Evolutionary conservation across 106 monocot species (phyloP).

Genomic region (Dendrobium catenatum): DNA sequence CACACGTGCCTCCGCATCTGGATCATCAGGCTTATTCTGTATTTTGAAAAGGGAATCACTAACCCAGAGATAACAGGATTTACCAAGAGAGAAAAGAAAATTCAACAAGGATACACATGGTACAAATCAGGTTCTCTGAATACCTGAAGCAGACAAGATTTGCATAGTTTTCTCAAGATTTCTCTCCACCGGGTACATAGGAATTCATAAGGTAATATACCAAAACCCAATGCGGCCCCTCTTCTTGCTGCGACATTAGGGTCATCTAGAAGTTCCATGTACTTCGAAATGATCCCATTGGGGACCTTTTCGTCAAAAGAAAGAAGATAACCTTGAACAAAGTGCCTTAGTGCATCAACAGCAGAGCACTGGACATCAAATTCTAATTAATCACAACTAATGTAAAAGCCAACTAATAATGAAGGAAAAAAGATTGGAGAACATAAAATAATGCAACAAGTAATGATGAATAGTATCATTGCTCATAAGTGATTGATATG

Average conservation of each 20-base stretch:
- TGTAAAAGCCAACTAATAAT: not conserved
- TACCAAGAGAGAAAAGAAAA: not conserved
- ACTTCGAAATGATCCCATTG: constrained; percentile 39
- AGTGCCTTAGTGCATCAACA: constrained; percentile 78
- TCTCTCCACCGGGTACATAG: constrained; percentile 46
- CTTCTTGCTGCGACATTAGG: constrained; percentile 96
- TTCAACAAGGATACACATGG: not conserved
- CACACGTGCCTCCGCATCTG: constrained; percentile 90
- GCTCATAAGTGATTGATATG: not conserved
- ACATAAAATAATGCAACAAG: not conserved
- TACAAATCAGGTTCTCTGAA: not conserved
- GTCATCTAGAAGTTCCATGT: constrained; percentile 71
- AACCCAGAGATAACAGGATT: not conserved
- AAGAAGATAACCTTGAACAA: constrained; percentile 61
- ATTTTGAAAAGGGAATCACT: constrained; percentile 11
- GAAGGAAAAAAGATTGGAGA: not conserved
- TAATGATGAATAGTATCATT: not conserved
- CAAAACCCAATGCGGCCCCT: constrained; percentile 87
- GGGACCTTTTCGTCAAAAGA: constrained; percentile 33
- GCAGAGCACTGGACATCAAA: constrained; percentile 57
- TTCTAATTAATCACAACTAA: not conserved
- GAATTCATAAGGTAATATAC: constrained; percentile 66
- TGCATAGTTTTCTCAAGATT: constrained; percentile 55
- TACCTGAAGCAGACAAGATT: constrained; percentile 75
- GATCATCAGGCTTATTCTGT: constrained; percentile 81